Base-by-base conservation (phyloP, 495 filamentous ascomycete species). In the Lasiosphaeria hispida region DNA sequence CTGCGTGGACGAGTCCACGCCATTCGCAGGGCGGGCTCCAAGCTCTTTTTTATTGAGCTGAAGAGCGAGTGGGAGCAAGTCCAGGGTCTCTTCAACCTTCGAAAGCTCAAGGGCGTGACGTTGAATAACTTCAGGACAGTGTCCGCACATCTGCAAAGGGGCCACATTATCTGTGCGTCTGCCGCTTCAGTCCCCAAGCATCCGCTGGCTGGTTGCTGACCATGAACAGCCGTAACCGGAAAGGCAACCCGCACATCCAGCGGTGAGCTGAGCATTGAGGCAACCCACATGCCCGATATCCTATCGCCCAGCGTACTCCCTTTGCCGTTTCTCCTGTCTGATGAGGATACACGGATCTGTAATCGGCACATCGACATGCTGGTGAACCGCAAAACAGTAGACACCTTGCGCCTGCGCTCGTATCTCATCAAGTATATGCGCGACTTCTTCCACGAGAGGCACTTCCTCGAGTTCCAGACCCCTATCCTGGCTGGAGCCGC, bases 381-480 rank as follows among this genome's bases (percentile, higher is more conserved):
- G 15, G 83, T 90, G 30, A 87, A 92, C 68, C 80, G 73, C 15
- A 66, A 73, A 13, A 73, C 84, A 7, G 76, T 79, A n/a, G 83
- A 96, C 65, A 83, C 83, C 18, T 72, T 97, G 53, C 82, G 82
- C 35, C 76, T 93, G 19, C 85, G 93, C 23, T 87, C 90, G 3
- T 74, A 84, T 30, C 82, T 98, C 45, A 83, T 89, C 44, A 85
- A 87, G 47, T 81, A 85, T 59, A 70, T 97, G 38, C 86, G 89
- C 42, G 78, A 85, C 44, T 91, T 88, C 69, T 80, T 98, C 49
- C 66, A 86, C 39, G 79, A 85, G 19, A 74, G 82, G 10, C 78
- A 80, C 18, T 96, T 96, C 61, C 76, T 91, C 57, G 89, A 97
- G 70, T 90, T 97, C 34, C 87, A 86, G 61, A 98, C 94, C 1